Conservation (phyloP, 352 stramenopile genomes). For the Phytophthora constricta region DNA sequence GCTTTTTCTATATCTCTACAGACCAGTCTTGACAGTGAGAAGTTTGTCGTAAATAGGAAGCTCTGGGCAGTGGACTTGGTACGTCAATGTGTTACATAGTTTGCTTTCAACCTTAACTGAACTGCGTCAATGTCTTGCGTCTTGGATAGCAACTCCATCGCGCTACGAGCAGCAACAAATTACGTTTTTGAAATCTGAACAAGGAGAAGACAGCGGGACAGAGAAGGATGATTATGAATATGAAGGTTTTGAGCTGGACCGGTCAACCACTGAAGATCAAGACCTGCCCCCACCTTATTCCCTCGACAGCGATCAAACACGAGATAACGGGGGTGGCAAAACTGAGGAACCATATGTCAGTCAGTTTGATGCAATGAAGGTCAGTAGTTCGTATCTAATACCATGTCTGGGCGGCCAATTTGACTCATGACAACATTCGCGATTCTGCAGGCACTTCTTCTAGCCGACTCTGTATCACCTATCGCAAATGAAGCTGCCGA, state of each 20-base stretch:
- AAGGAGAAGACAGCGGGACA: constrained; percentile 26
- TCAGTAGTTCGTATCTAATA: too few relatives aligned
- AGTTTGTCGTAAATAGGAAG: constrained; percentile 74
- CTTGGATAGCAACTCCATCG: constrained; percentile 35
- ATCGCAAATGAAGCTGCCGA: neutral
- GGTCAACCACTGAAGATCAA: constrained; percentile 42
- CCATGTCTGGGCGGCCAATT: too few relatives aligned
- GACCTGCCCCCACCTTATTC: constrained; percentile 5
- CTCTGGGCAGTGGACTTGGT: constrained; percentile 58
- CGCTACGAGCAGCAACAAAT: constrained; percentile 45
- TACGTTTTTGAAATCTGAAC: constrained; percentile 27
- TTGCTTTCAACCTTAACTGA: too few relatives aligned
- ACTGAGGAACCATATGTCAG: constrained; percentile 32
- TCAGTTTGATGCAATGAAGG: constrained; percentile 53
- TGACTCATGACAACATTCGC: neutral
- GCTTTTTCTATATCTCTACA: constrained; percentile 16
- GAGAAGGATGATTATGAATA: constrained; percentile 58
- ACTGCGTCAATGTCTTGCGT: neutral
- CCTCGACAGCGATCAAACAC: neutral
- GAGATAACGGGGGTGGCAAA: constrained; percentile 1
- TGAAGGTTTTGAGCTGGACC: constrained; percentile 72
- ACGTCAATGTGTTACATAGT: neutral
- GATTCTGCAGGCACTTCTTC: constrained; percentile 9
- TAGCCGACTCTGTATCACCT: constrained; percentile 6
- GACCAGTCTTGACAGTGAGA: constrained; percentile 80